Evolutionary conservation across 768 basidiomycete species (phyloP).

Genomic region (Leccinum disarticulatum): DNA sequence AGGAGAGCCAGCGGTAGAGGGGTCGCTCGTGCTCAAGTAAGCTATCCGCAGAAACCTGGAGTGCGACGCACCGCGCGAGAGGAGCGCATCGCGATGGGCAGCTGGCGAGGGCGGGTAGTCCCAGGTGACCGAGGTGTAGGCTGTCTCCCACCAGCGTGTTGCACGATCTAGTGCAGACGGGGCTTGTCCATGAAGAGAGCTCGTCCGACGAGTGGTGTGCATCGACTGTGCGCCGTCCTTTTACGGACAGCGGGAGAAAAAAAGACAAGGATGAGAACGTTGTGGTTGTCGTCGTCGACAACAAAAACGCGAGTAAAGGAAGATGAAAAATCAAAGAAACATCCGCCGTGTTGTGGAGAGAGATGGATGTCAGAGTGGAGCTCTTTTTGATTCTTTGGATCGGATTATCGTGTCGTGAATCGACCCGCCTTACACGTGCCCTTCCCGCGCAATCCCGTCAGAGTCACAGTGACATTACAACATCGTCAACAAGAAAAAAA

Average conservation of each 20-base stretch:
- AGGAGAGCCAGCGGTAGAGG: neutral
- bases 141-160: slow-evolving; percentile 10
- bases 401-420: slow-evolving; percentile 23
- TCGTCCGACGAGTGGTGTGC: slow-evolving; percentile 16
- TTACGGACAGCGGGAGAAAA: slow-evolving; percentile 3
- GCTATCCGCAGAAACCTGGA: slow-evolving; percentile 30
- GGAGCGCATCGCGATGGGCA: slow-evolving; percentile 19
- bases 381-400: slow-evolving; percentile 21
- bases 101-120: slow-evolving; percentile 20
- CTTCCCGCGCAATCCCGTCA: slow-evolving; percentile 8
- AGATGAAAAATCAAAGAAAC: neutral
- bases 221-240: slow-evolving; percentile 13
- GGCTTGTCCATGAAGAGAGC: neutral
- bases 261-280: neutral
- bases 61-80: slow-evolving; percentile 27
- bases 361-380: neutral
- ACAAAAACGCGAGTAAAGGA: neutral
- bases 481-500: neutral
- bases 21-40: slow-evolving; percentile 13
- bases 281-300: neutral
- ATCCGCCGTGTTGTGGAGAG: neutral
- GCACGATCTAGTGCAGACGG: neutral
- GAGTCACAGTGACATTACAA: neutral
- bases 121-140: slow-evolving; percentile 20
- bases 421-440: slow-evolving; percentile 17